Evolutionary conservation across 1,284 basidiomycete genomes (phyloP), one percentile per base, ranked within the genome.

Genomic region (Exobasidium rhododendri): DNA sequence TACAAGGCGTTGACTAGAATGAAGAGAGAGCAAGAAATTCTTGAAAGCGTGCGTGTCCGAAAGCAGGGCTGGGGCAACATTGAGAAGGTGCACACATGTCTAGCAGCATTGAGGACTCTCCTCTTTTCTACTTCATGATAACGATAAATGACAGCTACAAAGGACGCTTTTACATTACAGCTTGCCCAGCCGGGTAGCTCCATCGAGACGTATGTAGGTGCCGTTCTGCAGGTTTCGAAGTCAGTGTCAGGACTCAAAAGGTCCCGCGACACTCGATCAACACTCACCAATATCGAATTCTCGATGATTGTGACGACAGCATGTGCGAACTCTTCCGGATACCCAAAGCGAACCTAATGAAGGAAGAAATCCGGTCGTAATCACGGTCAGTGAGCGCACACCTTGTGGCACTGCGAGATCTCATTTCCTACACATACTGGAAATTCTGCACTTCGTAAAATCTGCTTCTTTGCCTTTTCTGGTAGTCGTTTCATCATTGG

Each of bases 401-500:
- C 57, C 1, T 50, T 32, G 46, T 65, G 55, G 2, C 69, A 53
- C 0, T 53, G 54, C 22, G 50, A 53, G 10, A 56, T 44, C 29
- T 56, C 54, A 30, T 58, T 61, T 30, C 4, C 29, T n/a, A 28
- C 2, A 4, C 55, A 20, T 0, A 61, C 57, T 4, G 69, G 70
- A 46, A 67, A 67, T 54, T 68, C 66, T 32, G 62, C 61, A 28
- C 47, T 62, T 28, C 53, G 44, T 40, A 69, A 61, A 31, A 70
- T 66, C 4, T 32, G 10, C 28, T 63, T 57, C 26, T 61, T 55
- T 10, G 69, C 63, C 47, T 20, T 47, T 1, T 67, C 51, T 1
- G 78, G 74, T 28, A 80, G 56, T 43, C 64, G 51, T 30, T 68
- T 31, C 71, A 67, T 80, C 81, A 81, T 81, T 14, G 70, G 67